Evolutionary conservation across 768 basidiomycete genomes (phyloP).

Genomic region (Mrakia blollopis): DNA sequence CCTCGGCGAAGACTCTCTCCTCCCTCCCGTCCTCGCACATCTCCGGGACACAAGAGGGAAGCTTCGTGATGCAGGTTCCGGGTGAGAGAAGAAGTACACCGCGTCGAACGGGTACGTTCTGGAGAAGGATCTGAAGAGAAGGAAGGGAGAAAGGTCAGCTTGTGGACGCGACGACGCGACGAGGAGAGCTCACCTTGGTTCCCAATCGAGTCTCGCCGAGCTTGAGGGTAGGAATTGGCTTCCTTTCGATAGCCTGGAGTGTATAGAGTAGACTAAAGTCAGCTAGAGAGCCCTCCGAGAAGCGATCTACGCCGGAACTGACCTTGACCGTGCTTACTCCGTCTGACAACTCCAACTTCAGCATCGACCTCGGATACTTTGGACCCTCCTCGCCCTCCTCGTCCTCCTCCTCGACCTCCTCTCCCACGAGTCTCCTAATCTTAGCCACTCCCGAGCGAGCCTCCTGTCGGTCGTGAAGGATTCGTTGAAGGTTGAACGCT

Average conservation of each 20-base stretch:
- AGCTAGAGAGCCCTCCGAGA: neutral
- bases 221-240: slow-evolving; percentile 14
- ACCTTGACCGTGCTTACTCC: slow-evolving; percentile 10
- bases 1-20: neutral
- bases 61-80: slow-evolving; percentile 8
- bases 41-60: neutral
- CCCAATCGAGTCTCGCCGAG: slow-evolving; percentile 26
- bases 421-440: slow-evolving; percentile 19
- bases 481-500: slow-evolving; percentile 21
- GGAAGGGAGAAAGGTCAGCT: neutral
- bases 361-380: slow-evolving; percentile 20
- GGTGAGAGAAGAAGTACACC: slow-evolving; percentile 18
- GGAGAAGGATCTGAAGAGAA: slow-evolving; percentile 16
- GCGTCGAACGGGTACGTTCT: slow-evolving; percentile 18
- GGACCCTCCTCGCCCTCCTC: slow-evolving; percentile 4
- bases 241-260: slow-evolving; percentile 30
- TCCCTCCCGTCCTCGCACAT: slow-evolving; percentile 8
- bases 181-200: slow-evolving; percentile 12
- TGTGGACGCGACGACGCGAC: neutral
- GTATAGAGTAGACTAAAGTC: neutral
- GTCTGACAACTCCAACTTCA: slow-evolving; percentile 23
- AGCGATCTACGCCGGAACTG: neutral
- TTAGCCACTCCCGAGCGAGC: slow-evolving; percentile 13
- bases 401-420: slow-evolving; percentile 21
- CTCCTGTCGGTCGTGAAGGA: slow-evolving; percentile 24